Percentiles rank a stretch among this genome's conserved stretches.
phyloP scores from a whole-genome alignment of 345 rosid genomes.

The Eucalyptus decipiens region DNA sequence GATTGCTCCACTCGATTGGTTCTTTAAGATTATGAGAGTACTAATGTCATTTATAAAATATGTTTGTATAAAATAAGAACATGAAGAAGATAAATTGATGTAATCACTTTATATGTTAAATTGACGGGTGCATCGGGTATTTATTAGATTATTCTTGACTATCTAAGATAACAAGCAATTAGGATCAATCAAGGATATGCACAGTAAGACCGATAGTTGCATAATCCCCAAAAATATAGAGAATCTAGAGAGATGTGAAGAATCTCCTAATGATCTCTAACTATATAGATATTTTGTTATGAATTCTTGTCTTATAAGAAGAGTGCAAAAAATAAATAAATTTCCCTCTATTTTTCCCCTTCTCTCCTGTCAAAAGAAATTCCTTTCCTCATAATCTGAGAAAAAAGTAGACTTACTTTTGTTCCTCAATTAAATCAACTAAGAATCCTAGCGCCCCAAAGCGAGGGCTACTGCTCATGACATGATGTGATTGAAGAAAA shows the following conservation, averaged over 20 bases:
- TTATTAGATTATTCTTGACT: neutral
- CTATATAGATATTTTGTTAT: neutral
- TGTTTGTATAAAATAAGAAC: neutral
- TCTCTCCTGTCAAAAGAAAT: neutral
- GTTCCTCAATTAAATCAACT: neutral
- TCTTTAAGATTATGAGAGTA: neutral
- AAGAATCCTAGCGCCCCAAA: neutral
- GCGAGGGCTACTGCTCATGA: neutral
- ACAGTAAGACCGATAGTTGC: neutral
- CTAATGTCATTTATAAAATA: neutral
- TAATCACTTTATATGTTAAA: neutral
- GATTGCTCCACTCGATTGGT: neutral
- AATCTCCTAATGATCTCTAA: neutral
- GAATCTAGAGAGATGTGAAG: neutral
- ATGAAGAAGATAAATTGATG: neutral
- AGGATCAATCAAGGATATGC: neutral
- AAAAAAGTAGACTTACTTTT: neutral
- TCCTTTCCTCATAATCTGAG: neutral
- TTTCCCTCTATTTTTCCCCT: neutral
- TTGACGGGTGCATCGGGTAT: accelerated
- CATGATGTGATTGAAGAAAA: neutral
- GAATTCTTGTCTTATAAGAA: neutral
- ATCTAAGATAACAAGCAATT: neutral
- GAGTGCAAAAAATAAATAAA: neutral
- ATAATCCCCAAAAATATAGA: neutral